Evolutionary conservation across 208 protist species (phyloP).

Genomic region (Crithidia thermophila): DNA sequence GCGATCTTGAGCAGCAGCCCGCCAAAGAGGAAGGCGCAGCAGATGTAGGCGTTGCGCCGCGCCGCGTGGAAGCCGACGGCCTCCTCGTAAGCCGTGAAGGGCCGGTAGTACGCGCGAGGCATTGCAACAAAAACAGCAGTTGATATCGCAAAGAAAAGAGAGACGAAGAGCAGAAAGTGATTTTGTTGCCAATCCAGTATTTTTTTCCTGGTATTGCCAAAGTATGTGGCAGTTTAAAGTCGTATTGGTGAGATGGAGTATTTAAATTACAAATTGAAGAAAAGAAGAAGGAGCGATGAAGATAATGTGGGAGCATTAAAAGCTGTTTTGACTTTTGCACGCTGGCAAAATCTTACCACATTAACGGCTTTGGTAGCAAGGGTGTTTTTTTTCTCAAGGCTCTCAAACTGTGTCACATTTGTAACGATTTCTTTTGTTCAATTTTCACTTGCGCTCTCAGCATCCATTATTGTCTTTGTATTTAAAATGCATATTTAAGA

Average conservation of each 20-base stretch:
- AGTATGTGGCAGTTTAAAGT: no score
- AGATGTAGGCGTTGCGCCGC: conserved; percentile 74
- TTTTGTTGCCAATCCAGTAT: neutral
- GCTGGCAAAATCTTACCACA: no score
- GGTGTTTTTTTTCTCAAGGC: no score
- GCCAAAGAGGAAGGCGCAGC: conserved; percentile 63
- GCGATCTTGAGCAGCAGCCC: conserved; percentile 67
- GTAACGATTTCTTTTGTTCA: no score
- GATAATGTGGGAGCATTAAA: no score
- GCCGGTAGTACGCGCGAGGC: conserved; percentile 84
- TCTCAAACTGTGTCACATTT: no score
- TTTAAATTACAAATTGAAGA: no score
- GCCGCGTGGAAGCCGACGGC: conserved; percentile 71
- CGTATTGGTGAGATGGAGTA: no score
- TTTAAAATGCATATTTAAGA: conserved; percentile 12
- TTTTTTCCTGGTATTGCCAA: neutral
- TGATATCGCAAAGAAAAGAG: no score
- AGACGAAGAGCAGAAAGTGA: no score
- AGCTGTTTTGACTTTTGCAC: no score
- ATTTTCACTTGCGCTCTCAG: neutral
- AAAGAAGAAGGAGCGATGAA: neutral
- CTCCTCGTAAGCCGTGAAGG: conserved; percentile 86
- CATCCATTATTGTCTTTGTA: neutral
- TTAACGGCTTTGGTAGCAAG: no score
- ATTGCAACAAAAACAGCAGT: conserved; percentile 33